Percentiles rank a stretch among this genome's conserved stretches.
phyloP scores from a whole-genome alignment of 1,284 basidiomycete genomes.

The Irpex sp. region DNA sequence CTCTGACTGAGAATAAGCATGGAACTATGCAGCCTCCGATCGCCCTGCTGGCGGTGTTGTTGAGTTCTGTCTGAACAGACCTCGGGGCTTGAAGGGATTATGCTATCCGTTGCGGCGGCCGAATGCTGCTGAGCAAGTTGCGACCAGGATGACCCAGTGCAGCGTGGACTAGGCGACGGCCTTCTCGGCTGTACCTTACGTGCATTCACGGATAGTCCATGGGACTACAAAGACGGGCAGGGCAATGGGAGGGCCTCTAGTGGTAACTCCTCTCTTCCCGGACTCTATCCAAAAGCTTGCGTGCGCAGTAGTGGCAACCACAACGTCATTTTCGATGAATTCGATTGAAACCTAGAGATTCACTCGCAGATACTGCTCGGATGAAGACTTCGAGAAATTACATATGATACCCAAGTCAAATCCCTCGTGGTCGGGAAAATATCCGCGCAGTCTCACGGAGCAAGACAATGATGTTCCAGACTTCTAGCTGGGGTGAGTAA shows the following conservation, averaged over 20 bases:
- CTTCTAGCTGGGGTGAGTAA: constrained; percentile 1
- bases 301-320: neutral
- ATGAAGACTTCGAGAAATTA: constrained; percentile 1
- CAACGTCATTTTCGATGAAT: neutral
- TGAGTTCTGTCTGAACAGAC: neutral
- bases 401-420: neutral
- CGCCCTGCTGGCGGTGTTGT: neutral
- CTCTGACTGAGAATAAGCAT: neutral
- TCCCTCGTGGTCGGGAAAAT: neutral
- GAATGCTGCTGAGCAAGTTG: neutral
- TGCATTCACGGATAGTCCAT: neutral
- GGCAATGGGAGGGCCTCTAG: neutral
- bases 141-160: neutral
- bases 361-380: neutral
- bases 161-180: neutral
- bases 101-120: neutral
- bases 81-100: neutral
- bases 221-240: neutral
- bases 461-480: neutral
- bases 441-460: neutral
- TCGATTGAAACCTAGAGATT: neutral
- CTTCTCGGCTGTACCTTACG: neutral
- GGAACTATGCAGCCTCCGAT: neutral
- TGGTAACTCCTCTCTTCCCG: neutral
- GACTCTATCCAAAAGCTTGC: neutral